Conservation (phyloP, 2,329 filamentous ascomycete species). For the Cryoendolithus antarcticus region DNA sequence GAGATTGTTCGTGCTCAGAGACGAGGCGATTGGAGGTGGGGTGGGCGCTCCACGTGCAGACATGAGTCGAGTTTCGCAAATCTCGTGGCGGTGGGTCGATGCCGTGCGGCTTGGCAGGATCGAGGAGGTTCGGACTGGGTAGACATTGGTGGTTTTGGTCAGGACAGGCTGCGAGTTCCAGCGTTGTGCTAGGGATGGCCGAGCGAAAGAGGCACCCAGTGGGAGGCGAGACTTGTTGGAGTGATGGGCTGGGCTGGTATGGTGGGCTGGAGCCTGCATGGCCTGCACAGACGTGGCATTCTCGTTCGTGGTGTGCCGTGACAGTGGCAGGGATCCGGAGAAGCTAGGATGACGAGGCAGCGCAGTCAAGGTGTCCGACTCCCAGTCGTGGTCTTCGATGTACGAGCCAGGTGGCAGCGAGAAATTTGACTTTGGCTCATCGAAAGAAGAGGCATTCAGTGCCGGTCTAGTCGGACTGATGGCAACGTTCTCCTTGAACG, state of each 20-base stretch:
- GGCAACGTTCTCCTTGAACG: conserved; percentile 23
- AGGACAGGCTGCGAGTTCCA: conserved; percentile 22
- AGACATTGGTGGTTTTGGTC: conserved; percentile 11
- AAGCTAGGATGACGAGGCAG: conserved; percentile 3
- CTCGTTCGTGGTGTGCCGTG: too few species aligned
- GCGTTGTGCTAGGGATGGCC: conserved; percentile 12
- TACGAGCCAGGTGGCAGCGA: conserved; percentile 9
- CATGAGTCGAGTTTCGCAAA: conserved; percentile 20
- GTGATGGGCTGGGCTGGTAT: conserved; percentile 17
- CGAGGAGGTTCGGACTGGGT: background rate
- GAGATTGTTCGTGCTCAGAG: conserved; percentile 1
- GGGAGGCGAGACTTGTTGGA: conserved; percentile 2
- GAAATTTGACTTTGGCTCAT: conserved; percentile 7
- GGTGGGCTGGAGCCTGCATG: conserved; percentile 3
- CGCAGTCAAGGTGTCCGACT: background rate
- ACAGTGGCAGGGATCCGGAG: background rate
- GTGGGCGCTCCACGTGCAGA: conserved; percentile 18
- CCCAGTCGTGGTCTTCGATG: conserved; percentile 6
- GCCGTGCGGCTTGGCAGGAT: conserved; percentile 11
- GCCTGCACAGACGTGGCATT: background rate
- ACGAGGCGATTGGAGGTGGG: conserved; percentile 9
- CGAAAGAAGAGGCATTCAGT: conserved; percentile 10
- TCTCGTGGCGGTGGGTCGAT: conserved; percentile 14
- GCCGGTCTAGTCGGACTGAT: conserved; percentile 17
- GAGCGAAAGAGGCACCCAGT: conserved; percentile 2